Evolutionary conservation across 306 rosid species (phyloP).

Genomic region (Gastrolobium villosum): DNA sequence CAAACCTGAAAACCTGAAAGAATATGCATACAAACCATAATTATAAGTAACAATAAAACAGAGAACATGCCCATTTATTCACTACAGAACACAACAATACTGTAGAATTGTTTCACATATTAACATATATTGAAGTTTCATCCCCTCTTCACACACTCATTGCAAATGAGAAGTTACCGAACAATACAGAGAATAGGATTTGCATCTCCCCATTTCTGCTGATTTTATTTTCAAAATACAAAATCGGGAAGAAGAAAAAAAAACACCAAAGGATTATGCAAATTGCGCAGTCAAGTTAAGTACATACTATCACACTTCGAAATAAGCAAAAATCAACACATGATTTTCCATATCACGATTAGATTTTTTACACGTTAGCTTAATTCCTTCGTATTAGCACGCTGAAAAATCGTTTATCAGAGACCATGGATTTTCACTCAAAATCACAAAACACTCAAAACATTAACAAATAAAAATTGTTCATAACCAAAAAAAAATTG

Average conservation of each 20-base stretch:
- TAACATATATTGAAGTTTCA: not conserved
- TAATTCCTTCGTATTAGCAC: not conserved
- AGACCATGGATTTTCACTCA: not conserved
- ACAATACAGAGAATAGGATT: not conserved
- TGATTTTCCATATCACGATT: not conserved
- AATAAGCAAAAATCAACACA: not conserved
- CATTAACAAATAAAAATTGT: not conserved
- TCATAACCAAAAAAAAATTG: not conserved
- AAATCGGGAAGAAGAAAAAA: not conserved
- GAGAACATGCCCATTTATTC: not conserved
- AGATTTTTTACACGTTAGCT: not conserved
- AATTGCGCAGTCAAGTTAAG: not conserved
- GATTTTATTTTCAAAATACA: not conserved
- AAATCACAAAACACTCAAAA: not conserved
- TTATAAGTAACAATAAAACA: not conserved
- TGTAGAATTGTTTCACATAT: not conserved
- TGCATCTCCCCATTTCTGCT: not conserved
- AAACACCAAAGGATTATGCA: not conserved
- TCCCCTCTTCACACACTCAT: not conserved
- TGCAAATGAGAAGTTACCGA: not conserved
- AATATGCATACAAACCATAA: not conserved
- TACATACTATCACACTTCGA: not conserved
- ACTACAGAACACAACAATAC: not conserved
- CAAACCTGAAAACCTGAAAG: conserved; percentile 73
- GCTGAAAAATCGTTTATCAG: not conserved